These are phyloP conservation scores for Xylaria flabelliformis DNA, from an alignment of 495 filamentous ascomycete species.

Conservation along the genomic window DNA sequence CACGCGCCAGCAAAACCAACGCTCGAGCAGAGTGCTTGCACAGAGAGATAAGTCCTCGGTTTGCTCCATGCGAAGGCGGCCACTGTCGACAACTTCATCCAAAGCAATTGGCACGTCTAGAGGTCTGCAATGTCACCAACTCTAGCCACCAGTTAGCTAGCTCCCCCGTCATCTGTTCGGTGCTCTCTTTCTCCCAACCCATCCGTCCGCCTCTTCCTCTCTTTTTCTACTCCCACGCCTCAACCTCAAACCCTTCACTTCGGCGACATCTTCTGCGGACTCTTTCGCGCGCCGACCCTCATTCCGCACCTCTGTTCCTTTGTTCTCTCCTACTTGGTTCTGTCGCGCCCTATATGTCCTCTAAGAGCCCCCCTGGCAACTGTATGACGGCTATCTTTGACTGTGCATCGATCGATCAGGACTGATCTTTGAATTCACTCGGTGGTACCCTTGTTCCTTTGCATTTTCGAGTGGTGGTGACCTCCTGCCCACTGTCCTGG, in stretches of 20 bases:
- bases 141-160: slow-evolving; percentile 33
- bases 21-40: background rate
- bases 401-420: slow-evolving; percentile 21
- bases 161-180: slow-evolving; percentile 32
- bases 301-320: background rate
- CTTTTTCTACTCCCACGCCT: slow-evolving; percentile 14
- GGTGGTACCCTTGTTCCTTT: background rate
- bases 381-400: slow-evolving; percentile 19
- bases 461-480: slow-evolving; percentile 15
- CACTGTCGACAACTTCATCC: slow-evolving; percentile 14
- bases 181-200: slow-evolving; percentile 19
- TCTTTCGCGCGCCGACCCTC: background rate
- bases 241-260: slow-evolving; percentile 14
- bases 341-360: slow-evolving; percentile 23
- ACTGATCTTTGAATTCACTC: slow-evolving; percentile 9
- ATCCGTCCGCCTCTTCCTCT: background rate
- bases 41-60: background rate
- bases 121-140: slow-evolving; percentile 38
- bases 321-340: background rate
- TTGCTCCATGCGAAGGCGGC: slow-evolving; percentile 11
- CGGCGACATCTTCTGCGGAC: background rate
- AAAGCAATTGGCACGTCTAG: slow-evolving; percentile 37
- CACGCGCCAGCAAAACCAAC: slow-evolving; percentile 23
- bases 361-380: slow-evolving; percentile 17
- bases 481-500: background rate